Base-by-base conservation (phyloP, 2,329 filamentous ascomycete genomes). In the Claviceps capensis region DNA sequence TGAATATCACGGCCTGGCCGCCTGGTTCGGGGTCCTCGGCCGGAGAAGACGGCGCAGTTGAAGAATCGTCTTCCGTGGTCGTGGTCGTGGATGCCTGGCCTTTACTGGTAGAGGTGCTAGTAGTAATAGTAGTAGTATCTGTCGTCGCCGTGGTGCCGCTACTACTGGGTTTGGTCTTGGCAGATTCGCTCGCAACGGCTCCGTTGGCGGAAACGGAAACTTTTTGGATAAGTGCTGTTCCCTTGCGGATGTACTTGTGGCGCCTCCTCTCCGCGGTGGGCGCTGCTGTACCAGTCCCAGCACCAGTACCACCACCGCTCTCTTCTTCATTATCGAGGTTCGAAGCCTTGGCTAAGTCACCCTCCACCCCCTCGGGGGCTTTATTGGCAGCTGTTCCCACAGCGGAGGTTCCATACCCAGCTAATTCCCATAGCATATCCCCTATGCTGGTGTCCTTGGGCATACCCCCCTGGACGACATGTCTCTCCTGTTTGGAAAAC, bases 1-100 rank as follows among this genome's bases (percentile, higher is more conserved):
- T 83, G 62, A 96, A 86, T 30, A 96, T 82, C 42, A 94, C 85
- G 2, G 81, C 81, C 58, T 84, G 83, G 26, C 85, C 82, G 34
- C 81, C 82, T 0, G 76, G 69, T 58, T 82, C 75, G 34, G 72
- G 57, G 26, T 67, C 60, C 7, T 63, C 61, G 7, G 59, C 6
- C 17, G n/a, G 3, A 9, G 38, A 41, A 4, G 38, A 41, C 7
- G 38, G 38, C 17, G 40, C 17, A 11, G 40, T 4, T 6, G 40
- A 50, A 22, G 41, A 43, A 22, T 38, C 52, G 7, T 6, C 14
- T 7, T 30, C 40, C 2, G 53, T 30, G 17, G 6, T 36, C 2
- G 55, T 53, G 2, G 59, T 52, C 26, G 26, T 30, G 26, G 30
- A 34, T 11, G 3, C 30, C 30, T 34, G 30, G 9, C 11, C 30